Evolutionary conservation across 2,329 filamentous ascomycete species (phyloP).

Genomic region (Biscogniauxia sp.): DNA sequence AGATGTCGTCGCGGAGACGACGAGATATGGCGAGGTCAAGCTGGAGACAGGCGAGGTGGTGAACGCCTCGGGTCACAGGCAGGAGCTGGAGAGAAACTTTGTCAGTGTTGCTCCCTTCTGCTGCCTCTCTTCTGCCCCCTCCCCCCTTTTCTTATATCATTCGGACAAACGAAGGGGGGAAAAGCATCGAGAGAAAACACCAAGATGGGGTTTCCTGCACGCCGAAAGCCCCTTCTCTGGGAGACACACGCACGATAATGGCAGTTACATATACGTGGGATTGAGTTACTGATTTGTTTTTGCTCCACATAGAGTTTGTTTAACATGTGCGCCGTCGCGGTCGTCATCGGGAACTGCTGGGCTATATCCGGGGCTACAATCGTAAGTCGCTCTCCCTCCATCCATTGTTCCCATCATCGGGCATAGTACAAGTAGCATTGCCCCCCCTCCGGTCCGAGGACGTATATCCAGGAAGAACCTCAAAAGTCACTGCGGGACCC

Average conservation of each 20-base stretch:
- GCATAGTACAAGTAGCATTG: too few relatives aligned
- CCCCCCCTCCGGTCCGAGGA: too few relatives aligned
- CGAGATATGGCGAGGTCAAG: neutral
- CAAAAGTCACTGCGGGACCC: too few relatives aligned
- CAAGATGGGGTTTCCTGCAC: too few relatives aligned
- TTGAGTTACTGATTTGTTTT: neutral
- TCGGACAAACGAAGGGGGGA: neutral
- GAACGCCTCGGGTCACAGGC: constrained; percentile 15
- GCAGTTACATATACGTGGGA: neutral
- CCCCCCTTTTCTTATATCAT: neutral
- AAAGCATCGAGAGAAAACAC: too few relatives aligned
- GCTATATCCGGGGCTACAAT: constrained; percentile 14
- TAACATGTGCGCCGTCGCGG: constrained; percentile 13
- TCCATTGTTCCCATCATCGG: too few relatives aligned
- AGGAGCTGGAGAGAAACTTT: constrained; percentile 18
- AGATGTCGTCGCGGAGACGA: neutral
- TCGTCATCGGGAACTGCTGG: constrained; percentile 17
- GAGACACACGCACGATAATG: too few relatives aligned
- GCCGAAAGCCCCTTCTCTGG: too few relatives aligned
- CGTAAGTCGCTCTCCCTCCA: constrained; percentile 1
- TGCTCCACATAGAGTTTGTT: constrained; percentile 4
- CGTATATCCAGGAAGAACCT: too few relatives aligned
- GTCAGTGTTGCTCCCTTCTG: constrained; percentile 2
- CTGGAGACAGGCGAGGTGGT: constrained; percentile 1
- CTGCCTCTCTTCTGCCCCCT: too few relatives aligned